These are phyloP conservation scores for Aspergillus fumigatus DNA, from an alignment of 2,329 filamentous ascomycete genomes.

Conservation along the genomic window DNA sequence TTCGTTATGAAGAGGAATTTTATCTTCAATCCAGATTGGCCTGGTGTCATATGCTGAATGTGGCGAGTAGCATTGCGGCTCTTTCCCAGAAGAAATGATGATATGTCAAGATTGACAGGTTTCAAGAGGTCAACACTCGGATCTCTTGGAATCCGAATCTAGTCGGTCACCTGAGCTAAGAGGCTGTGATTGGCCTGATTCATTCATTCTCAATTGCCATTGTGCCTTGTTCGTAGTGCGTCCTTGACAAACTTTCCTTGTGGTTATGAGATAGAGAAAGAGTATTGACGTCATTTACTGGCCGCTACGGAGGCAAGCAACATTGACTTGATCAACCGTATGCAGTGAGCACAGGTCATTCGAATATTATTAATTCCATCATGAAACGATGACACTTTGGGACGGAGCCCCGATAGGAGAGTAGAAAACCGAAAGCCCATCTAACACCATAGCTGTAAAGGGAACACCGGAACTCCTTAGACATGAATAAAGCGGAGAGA, in stretches of 20 bases:
- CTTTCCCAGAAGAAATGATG: not conserved
- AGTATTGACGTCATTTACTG: not conserved
- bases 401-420: not conserved
- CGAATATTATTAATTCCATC: not conserved
- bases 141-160: not conserved
- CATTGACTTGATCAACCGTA: not conserved
- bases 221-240: not conserved
- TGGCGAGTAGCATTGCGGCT: not conserved
- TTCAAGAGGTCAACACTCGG: not conserved
- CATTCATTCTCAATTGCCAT: not conserved
- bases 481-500: not conserved
- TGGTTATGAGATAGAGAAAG: not conserved
- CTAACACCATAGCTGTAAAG: not conserved
- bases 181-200: not conserved
- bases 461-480: not conserved
- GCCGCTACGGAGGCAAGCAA: not conserved
- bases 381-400: not conserved
- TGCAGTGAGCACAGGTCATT: not conserved
- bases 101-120: not conserved
- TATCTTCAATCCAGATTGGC: not conserved
- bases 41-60: not conserved
- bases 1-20: constrained; percentile 3
- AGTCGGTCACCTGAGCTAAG: not conserved
- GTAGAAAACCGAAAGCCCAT: not conserved
- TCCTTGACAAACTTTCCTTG: not conserved